A percentile compares a stretch with the other conserved stretches of the same genome.
phyloP scores from a whole-genome alignment of 371 early-diverging fungal species.

The Rhizopus delemar region DNA sequence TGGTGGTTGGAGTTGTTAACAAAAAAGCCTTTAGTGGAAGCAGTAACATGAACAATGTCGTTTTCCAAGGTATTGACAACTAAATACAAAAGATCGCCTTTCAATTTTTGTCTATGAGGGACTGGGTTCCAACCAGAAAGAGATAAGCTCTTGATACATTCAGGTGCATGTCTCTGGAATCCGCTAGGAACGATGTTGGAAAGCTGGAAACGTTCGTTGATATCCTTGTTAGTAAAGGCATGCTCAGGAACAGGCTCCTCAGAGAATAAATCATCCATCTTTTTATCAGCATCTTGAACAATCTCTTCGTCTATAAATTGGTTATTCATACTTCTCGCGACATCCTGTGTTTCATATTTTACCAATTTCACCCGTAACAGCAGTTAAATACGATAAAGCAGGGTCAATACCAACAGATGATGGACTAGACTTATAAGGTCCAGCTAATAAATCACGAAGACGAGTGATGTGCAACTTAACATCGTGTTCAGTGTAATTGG shows the following conservation, averaged over 20 bases:
- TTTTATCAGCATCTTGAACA: slow-evolving; percentile 39
- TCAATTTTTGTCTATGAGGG: slow-evolving; percentile 71
- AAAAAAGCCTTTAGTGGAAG: slow-evolving; percentile 82
- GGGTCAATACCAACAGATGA: slow-evolving; percentile 75
- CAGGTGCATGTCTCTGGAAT: slow-evolving; percentile 58
- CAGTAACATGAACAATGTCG: slow-evolving; percentile 82
- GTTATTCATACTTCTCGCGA: not conserved
- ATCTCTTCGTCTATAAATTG: slow-evolving; percentile 43
- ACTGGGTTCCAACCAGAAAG: slow-evolving; percentile 94
- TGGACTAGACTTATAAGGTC: slow-evolving; percentile 71
- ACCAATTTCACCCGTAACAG: slow-evolving; percentile 68
- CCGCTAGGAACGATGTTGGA: slow-evolving; percentile 58
- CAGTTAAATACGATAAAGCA: slow-evolving; percentile 68
- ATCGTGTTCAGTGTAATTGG: slow-evolving; percentile 87
- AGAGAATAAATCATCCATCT: slow-evolving; percentile 43
- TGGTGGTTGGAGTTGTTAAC: slow-evolving; percentile 77
- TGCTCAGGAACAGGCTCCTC: slow-evolving; percentile 51
- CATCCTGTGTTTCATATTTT: slow-evolving; percentile 17
- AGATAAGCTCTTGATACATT: slow-evolving; percentile 74
- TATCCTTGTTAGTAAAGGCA: slow-evolving; percentile 61
- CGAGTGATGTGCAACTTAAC: slow-evolving; percentile 86
- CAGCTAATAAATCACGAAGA: slow-evolving; percentile 81
- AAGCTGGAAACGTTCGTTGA: slow-evolving; percentile 53
- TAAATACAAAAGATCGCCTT: slow-evolving; percentile 88
- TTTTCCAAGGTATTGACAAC: slow-evolving; percentile 81